Evolutionary conservation across 176 grass and related monocot species (phyloP).

Genomic region (barley (Hordeum vulgare)): DNA sequence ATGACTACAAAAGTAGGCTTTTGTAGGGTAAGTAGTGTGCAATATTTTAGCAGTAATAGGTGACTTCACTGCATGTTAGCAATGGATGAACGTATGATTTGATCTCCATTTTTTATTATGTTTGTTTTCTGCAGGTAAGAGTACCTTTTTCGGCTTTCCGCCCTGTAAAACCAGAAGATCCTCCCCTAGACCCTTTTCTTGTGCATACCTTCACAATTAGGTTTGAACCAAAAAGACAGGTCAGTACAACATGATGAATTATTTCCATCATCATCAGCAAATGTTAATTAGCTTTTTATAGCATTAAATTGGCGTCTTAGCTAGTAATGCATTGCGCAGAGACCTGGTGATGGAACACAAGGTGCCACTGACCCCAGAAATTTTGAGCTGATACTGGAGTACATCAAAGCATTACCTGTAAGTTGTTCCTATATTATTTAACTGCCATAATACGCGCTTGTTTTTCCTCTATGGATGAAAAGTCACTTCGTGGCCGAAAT

Average conservation of each 20-base stretch:
- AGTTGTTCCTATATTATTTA: constrained; percentile 24
- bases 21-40: constrained; percentile 71
- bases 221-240: constrained; percentile 96
- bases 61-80: neutral
- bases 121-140: constrained; percentile 67
- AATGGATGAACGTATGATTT: neutral
- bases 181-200: constrained; percentile 95
- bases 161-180: constrained; percentile 89
- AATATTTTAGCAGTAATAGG: constrained; percentile 9
- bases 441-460: neutral
- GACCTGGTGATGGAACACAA: constrained; percentile 63
- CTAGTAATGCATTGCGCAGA: constrained; percentile 51
- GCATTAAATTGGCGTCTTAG: constrained; percentile 9
- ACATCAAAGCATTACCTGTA: constrained; percentile 96
- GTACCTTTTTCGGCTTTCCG: constrained; percentile 97
- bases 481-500: neutral
- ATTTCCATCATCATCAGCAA: neutral
- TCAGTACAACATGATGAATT: constrained; percentile 25
- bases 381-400: constrained; percentile 89
- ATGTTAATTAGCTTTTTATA: neutral
- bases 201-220: constrained; percentile 98
- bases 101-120: neutral
- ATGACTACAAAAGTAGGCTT: constrained; percentile 96
- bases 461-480: neutral
- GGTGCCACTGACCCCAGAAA: constrained; percentile 73